Evolutionary conservation across 306 rosid genomes (phyloP).

Genomic region (Dicorynia guianensis): DNA sequence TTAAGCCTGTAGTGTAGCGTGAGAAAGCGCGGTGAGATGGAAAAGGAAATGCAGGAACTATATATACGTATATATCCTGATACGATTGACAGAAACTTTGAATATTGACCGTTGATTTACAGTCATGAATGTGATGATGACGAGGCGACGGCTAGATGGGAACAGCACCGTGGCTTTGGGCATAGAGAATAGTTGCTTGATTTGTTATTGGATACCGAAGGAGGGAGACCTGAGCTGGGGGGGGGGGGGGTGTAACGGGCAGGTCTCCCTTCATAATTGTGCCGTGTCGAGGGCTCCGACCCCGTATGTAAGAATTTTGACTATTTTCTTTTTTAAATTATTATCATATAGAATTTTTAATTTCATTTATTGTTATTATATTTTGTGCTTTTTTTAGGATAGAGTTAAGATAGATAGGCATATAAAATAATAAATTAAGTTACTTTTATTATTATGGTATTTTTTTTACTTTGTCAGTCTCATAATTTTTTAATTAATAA

Average conservation of each 20-base stretch:
- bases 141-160: constrained; percentile 5
- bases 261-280: constrained; percentile 48
- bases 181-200: constrained; percentile 6
- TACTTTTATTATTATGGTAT: no score
- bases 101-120: constrained; percentile 36
- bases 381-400: no score
- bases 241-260: neutral
- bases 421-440: no score
- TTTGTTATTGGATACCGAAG: constrained; percentile 6
- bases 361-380: no score
- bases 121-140: neutral
- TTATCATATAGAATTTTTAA: no score
- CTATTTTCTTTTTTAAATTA: no score
- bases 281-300: constrained; percentile 29
- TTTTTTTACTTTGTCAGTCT: no score
- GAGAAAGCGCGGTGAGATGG: neutral
- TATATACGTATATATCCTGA: constrained; percentile 8
- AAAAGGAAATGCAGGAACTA: constrained; percentile 21
- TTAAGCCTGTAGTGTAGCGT: neutral
- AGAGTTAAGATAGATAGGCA: no score
- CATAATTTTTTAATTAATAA: no score
- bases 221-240: constrained; percentile 22
- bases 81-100: no score
- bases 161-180: neutral
- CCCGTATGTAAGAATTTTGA: no score